Evolutionary conservation across 169 alveolate genomes (phyloP).

Genomic region (Cryptosporidium bovis): DNA sequence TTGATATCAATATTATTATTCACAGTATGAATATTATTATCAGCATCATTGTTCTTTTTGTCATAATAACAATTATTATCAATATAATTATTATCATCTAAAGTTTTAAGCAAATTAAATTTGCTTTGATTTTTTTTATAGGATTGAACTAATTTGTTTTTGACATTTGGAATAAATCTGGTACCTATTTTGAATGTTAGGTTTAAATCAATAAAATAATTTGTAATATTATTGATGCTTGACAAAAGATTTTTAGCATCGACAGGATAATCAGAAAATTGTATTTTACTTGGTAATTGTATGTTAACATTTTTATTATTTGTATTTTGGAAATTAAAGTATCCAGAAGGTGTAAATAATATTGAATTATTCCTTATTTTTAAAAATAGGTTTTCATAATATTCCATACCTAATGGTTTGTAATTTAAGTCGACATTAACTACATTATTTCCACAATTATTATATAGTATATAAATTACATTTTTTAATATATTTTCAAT

Average conservation of each 20-base stretch:
- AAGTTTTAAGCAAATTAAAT: background rate
- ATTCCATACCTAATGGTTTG: background rate
- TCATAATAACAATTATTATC: background rate
- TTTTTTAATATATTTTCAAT: too few relatives aligned
- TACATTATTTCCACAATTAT: background rate
- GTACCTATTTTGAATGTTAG: background rate
- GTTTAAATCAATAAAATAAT: slow-evolving; percentile 1
- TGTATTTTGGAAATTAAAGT: slow-evolving; percentile 36
- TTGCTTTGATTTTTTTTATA: slow-evolving; percentile 1
- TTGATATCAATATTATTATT: too few relatives aligned
- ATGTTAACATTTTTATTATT: slow-evolving; percentile 13
- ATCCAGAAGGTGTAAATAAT: slow-evolving; percentile 69
- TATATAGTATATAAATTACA: background rate
- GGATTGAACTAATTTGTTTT: slow-evolving; percentile 24
- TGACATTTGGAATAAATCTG: slow-evolving; percentile 29
- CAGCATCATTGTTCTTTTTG: background rate
- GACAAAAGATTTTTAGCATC: slow-evolving; percentile 22
- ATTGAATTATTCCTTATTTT: background rate
- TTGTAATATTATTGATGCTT: slow-evolving; percentile 7
- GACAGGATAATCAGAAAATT: slow-evolving; percentile 33
- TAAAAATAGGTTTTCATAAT: background rate
- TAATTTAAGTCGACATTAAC: background rate
- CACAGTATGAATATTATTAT: too few relatives aligned
- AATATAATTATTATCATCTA: too few relatives aligned
- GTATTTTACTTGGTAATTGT: slow-evolving; percentile 28